phyloP scores from a whole-genome alignment of 148 eudicot genomes.

The Cornus kousa region DNA sequence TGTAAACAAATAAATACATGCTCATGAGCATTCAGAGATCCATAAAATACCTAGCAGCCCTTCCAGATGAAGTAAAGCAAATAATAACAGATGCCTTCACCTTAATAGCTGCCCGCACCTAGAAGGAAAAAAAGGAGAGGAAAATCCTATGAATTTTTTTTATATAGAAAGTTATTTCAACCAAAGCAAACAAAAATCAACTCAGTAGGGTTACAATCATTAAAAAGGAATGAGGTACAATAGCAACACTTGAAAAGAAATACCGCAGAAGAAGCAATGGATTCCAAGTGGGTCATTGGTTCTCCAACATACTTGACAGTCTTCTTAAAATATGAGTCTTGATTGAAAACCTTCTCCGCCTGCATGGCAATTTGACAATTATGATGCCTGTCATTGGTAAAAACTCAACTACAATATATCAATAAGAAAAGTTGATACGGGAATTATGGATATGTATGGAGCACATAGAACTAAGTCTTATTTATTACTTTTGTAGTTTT shows the following conservation, averaged over 20 bases:
- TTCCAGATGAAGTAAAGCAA: slow-evolving; percentile 95
- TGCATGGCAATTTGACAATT: slow-evolving; percentile 26
- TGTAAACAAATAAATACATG: not conserved
- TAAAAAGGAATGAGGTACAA: not conserved
- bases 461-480: not conserved
- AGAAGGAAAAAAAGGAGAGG: slow-evolving; percentile 4
- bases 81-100: slow-evolving; percentile 97
- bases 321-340: slow-evolving; percentile 69
- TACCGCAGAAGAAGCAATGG: slow-evolving; percentile 91
- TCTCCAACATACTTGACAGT: slow-evolving; percentile 67
- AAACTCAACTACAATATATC: not conserved
- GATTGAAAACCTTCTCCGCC: slow-evolving; percentile 88
- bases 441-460: not conserved
- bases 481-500: not conserved
- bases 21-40: not conserved
- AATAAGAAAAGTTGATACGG: not conserved
- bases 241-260: slow-evolving; percentile 1
- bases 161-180: not conserved
- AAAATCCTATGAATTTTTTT: not conserved
- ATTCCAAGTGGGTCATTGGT: slow-evolving; percentile 83
- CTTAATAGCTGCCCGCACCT: slow-evolving; percentile 93
- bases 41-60: slow-evolving; percentile 79
- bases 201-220: not conserved
- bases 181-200: not conserved
- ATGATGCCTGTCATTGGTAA: not conserved